Conservation (phyloP, 768 basidiomycete genomes). For the Porphyrellus cyaneotinctus region DNA sequence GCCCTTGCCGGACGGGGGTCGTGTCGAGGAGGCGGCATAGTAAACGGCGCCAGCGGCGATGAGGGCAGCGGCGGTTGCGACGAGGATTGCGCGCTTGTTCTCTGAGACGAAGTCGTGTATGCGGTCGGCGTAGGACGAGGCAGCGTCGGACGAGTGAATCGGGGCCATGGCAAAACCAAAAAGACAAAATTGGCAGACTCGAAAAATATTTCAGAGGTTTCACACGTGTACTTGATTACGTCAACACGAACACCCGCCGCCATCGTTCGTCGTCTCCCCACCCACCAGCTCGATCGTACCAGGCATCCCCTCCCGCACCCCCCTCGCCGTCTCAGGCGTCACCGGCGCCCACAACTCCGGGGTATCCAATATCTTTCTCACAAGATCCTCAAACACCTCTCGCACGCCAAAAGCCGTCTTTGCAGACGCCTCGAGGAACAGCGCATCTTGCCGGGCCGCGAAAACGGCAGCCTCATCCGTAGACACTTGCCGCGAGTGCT, state of each 20-base stretch:
- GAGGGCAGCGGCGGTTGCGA: conserved; percentile 69
- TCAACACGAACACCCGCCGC: conserved; percentile 35
- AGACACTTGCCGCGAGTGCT: conserved; percentile 85
- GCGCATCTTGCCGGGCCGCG: conserved; percentile 73
- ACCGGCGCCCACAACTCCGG: conserved; percentile 70
- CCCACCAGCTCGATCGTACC: conserved; percentile 38
- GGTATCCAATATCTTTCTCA: conserved; percentile 77
- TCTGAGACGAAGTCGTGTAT: conserved; percentile 67
- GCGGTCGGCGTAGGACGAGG: conserved; percentile 50
- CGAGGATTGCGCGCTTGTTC: conserved; percentile 70
- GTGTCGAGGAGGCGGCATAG: conserved; percentile 49
- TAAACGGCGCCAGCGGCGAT: conserved; percentile 71
- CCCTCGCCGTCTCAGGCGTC: conserved; percentile 16
- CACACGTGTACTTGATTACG: conserved; percentile 23
- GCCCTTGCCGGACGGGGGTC: conserved; percentile 37
- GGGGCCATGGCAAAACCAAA: conserved; percentile 19
- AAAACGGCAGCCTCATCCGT: conserved; percentile 75
- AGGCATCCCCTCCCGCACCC: conserved; percentile 34
- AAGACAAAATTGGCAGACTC: conserved; percentile 12
- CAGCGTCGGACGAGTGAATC: neutral
- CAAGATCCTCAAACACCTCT: conserved; percentile 74
- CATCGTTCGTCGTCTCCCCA: conserved; percentile 4
- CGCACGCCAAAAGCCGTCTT: conserved; percentile 85
- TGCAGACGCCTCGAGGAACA: conserved; percentile 91
- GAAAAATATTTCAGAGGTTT: neutral